Conservation (phyloP, 2,329 filamentous ascomycete genomes). For the Akanthomyces muscarius region DNA sequence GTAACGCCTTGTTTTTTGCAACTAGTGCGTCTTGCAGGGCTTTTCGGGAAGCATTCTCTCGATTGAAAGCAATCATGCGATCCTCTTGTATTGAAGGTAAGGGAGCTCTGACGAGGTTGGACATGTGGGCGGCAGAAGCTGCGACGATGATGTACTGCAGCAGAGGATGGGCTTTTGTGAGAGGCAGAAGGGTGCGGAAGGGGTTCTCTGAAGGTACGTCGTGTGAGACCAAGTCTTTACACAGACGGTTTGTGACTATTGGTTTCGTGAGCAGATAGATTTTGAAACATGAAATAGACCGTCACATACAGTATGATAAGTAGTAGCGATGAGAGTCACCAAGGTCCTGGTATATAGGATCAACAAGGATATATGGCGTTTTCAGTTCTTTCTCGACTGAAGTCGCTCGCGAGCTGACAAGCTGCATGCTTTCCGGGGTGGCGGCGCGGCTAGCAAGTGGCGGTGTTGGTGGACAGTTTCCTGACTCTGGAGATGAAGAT, state of each 20-base stretch:
- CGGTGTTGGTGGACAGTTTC: background rate
- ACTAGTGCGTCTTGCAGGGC: conserved; percentile 42
- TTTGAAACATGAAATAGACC: background rate
- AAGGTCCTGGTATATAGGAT: conserved; percentile 51
- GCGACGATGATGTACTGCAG: conserved; percentile 46
- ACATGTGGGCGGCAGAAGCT: conserved; percentile 46
- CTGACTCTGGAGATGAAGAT: background rate
- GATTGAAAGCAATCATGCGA: conserved; percentile 13
- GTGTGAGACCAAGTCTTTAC: conserved; percentile 48
- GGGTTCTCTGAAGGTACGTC: conserved; percentile 43
- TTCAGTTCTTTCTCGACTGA: conserved; percentile 23
- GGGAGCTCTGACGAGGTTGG: conserved; percentile 36
- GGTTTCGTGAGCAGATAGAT: background rate
- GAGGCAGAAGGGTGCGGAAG: conserved; percentile 42
- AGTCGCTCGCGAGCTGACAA: conserved; percentile 24
- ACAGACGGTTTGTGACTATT: conserved; percentile 46
- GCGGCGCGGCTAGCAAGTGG: background rate
- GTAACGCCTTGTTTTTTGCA: conserved; percentile 43
- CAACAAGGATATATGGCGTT: conserved; percentile 38
- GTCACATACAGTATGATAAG: conserved; percentile 37
- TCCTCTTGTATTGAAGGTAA: conserved; percentile 23
- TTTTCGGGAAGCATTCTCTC: conserved; percentile 23
- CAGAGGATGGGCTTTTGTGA: conserved; percentile 39
- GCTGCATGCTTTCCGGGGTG: conserved; percentile 23
- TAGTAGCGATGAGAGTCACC: conserved; percentile 41